phyloP scores from a whole-genome alignment of 345 rosid species.

The Pistacia atlantica region DNA sequence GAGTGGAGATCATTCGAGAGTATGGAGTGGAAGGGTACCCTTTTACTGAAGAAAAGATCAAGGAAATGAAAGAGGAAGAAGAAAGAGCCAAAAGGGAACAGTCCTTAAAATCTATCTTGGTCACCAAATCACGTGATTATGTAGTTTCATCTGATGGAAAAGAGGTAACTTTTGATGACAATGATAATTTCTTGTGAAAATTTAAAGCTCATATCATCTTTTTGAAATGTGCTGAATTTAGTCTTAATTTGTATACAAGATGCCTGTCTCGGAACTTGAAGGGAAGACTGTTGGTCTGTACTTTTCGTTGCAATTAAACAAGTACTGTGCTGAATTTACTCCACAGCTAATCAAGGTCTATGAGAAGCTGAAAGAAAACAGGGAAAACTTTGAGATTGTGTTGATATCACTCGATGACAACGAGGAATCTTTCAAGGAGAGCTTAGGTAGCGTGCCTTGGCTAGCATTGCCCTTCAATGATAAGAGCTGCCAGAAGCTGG shows the following conservation, averaged over 20 bases:
- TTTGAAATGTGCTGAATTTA: not conserved
- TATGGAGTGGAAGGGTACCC: slow-evolving; percentile 74
- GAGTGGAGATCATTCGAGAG: slow-evolving; percentile 53
- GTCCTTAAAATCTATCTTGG: slow-evolving; percentile 59
- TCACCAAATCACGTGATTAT: slow-evolving; percentile 50
- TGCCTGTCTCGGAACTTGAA: slow-evolving; percentile 61
- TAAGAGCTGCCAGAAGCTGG: slow-evolving; percentile 46
- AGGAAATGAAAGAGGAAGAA: slow-evolving; percentile 63
- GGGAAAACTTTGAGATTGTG: slow-evolving; percentile 66
- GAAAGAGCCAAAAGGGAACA: slow-evolving; percentile 61
- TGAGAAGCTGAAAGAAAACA: slow-evolving; percentile 49
- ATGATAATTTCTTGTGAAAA: too few relatives aligned
- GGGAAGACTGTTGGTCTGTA: slow-evolving; percentile 69
- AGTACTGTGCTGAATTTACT: slow-evolving; percentile 44
- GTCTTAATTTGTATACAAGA: slow-evolving; percentile 29
- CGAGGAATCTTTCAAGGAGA: slow-evolving; percentile 52
- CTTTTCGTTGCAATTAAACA: slow-evolving; percentile 38
- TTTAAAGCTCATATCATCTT: too few relatives aligned
- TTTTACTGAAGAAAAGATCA: slow-evolving; percentile 60
- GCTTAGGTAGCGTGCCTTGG: slow-evolving; percentile 64
- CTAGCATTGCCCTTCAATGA: slow-evolving; percentile 65
- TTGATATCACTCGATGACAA: slow-evolving; percentile 55
- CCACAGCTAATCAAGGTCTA: slow-evolving; percentile 53
- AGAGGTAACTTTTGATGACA: slow-evolving; percentile 37
- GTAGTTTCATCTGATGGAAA: slow-evolving; percentile 53